Percentiles rank a stretch among this genome's conserved stretches.
phyloP scores from a whole-genome alignment of 2,329 filamentous ascomycete genomes.

The Fusarium robinianum region DNA sequence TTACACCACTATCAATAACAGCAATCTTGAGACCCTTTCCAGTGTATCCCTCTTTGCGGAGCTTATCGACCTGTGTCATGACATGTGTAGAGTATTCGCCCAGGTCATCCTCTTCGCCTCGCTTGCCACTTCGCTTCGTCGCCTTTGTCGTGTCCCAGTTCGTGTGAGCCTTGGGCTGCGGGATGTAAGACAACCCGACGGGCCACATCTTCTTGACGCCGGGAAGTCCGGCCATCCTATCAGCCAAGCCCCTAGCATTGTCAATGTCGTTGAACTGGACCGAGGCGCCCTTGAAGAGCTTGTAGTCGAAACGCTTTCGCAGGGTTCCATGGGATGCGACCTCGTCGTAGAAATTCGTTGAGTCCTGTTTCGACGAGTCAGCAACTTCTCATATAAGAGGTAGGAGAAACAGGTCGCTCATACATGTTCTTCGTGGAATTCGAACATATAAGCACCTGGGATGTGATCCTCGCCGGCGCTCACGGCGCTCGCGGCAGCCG shows the following conservation, averaged over 20 bases:
- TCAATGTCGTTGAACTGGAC: slow-evolving; percentile 55
- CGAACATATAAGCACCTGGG: slow-evolving; percentile 57
- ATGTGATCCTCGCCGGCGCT: slow-evolving; percentile 30
- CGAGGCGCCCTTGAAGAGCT: slow-evolving; percentile 59
- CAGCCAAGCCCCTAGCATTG: slow-evolving; percentile 49
- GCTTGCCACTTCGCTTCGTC: slow-evolving; percentile 24
- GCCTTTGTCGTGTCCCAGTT: slow-evolving; percentile 43
- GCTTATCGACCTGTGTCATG: slow-evolving; percentile 61
- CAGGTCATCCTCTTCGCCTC: slow-evolving; percentile 14
- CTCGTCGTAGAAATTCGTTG: slow-evolving; percentile 45
- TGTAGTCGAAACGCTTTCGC: slow-evolving; percentile 54
- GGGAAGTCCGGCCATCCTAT: slow-evolving; percentile 47
- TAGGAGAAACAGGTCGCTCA: too few relatives aligned
- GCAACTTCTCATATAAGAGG: neutral
- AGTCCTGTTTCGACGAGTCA: slow-evolving; percentile 42
- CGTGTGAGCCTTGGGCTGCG: slow-evolving; percentile 47
- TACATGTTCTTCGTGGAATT: slow-evolving; percentile 56
- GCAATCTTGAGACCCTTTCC: slow-evolving; percentile 59
- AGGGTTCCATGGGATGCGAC: slow-evolving; percentile 46
- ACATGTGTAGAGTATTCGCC: slow-evolving; percentile 56
- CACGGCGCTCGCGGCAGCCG: slow-evolving; percentile 39
- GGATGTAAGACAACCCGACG: slow-evolving; percentile 50
- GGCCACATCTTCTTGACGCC: slow-evolving; percentile 56
- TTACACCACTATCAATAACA: slow-evolving; percentile 59
- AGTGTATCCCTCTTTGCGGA: slow-evolving; percentile 52